phyloP scores from a whole-genome alignment of 78 protist species.

The Dictyostelium brefeldianum region DNA sequence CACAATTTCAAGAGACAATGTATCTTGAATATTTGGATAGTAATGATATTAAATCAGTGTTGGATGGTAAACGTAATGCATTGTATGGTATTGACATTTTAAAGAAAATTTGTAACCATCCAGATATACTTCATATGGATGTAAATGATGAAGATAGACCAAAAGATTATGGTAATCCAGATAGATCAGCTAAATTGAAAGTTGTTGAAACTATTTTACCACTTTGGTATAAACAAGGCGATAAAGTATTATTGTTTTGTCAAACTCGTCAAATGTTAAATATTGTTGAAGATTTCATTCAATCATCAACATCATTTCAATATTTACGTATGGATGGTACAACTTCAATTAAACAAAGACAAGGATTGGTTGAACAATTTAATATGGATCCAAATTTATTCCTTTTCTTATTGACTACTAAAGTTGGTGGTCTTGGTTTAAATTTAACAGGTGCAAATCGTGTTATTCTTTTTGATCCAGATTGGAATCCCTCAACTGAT shows the following conservation, averaged over 20 bases:
- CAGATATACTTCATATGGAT: conserved; percentile 87
- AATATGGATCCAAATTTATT: conserved; percentile 82
- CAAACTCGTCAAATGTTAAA: conserved; percentile 98
- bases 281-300: conserved; percentile 86
- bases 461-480: conserved; percentile 97
- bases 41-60: conserved; percentile 45
- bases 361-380: conserved; percentile 57
- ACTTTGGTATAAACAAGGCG: conserved; percentile 91
- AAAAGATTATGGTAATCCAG: conserved; percentile 62
- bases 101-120: conserved; percentile 98
- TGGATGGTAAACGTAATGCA: conserved; percentile 64
- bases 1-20: conserved; percentile 87
- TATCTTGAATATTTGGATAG: conserved; percentile 88
- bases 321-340: conserved; percentile 97
- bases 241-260: conserved; percentile 91
- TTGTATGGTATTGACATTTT: conserved; percentile 89
- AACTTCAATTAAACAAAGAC: conserved; percentile 90
- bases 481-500: conserved; percentile 96
- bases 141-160: conserved; percentile 39
- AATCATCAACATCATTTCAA: background rate
- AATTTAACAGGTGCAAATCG: conserved; percentile 98
- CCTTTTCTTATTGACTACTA: conserved; percentile 95
- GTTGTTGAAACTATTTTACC: conserved; percentile 89
- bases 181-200: conserved; percentile 90
- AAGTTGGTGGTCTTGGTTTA: conserved; percentile 94